Evolutionary conservation across 2,329 filamentous ascomycete species (phyloP).

Genomic region (Phialocephala sp.): DNA sequence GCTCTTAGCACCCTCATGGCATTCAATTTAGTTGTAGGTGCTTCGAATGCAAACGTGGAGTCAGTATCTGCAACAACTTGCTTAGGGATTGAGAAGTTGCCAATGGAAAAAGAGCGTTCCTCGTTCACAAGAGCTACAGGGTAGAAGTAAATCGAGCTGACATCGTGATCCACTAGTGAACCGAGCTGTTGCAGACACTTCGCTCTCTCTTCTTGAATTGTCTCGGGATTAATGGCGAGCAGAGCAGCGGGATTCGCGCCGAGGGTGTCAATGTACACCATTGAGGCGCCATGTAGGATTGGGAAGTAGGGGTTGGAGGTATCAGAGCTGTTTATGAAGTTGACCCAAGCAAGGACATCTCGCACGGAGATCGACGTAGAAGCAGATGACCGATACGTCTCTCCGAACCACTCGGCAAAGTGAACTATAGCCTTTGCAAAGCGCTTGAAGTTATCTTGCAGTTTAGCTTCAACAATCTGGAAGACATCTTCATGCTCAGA

Average conservation of each 20-base stretch:
- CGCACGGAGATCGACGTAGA: conserved; percentile 85
- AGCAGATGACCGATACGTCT: conserved; percentile 76
- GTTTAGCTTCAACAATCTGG: conserved; percentile 82
- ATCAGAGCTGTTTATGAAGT: conserved; percentile 76
- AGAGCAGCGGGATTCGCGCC: conserved; percentile 94
- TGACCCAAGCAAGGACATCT: conserved; percentile 91
- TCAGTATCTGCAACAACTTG: conserved; percentile 55
- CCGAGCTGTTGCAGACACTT: conserved; percentile 76
- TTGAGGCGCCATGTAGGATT: conserved; percentile 84
- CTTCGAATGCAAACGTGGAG: conserved; percentile 77
- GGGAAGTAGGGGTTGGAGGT: conserved; percentile 51
- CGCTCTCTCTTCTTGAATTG: conserved; percentile 72
- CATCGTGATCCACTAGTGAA: conserved; percentile 67
- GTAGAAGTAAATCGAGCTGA: conserved; percentile 68
- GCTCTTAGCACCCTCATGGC: conserved; percentile 90
- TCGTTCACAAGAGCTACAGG: conserved; percentile 63
- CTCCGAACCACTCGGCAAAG: conserved; percentile 93
- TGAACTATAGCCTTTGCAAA: conserved; percentile 75
- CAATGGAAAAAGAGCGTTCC: conserved; percentile 65
- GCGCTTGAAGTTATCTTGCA: conserved; percentile 59
- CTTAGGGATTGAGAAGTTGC: conserved; percentile 73
- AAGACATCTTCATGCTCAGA: conserved; percentile 85
- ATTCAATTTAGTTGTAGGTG: conserved; percentile 88
- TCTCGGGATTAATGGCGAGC: conserved; percentile 72
- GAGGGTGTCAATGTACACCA: conserved; percentile 94